Percentiles rank a stretch among this genome's conserved stretches.
Conservation (phyloP, 2,329 filamentous ascomycete species). For the Talaromyces sp. region DNA sequence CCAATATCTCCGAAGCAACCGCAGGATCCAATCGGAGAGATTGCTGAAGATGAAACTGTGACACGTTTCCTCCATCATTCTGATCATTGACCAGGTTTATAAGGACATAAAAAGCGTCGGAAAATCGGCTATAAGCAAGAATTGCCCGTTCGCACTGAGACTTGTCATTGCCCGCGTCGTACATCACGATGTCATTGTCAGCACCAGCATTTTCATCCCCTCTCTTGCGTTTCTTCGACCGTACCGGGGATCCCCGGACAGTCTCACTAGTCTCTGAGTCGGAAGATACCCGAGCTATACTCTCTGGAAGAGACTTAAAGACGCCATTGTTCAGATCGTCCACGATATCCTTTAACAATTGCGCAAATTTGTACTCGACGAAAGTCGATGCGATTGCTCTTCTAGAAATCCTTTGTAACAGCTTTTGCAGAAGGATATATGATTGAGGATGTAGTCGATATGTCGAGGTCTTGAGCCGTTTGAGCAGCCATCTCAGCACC, state of each 20-base stretch:
- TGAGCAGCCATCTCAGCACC: constrained; percentile 63
- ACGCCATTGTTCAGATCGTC: constrained; percentile 49
- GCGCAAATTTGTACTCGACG: constrained; percentile 64
- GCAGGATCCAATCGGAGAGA: constrained; percentile 37
- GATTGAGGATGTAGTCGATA: constrained; percentile 44
- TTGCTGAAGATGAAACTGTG: constrained; percentile 40
- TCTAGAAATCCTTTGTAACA: constrained; percentile 65
- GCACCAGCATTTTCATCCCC: constrained; percentile 30
- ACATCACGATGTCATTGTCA: constrained; percentile 7
- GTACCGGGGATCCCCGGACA: constrained; percentile 27
- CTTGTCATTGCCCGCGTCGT: background rate
- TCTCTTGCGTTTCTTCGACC: constrained; percentile 40
- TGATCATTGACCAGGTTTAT: constrained; percentile 28
- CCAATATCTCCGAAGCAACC: constrained; percentile 33
- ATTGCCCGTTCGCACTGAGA: constrained; percentile 22
- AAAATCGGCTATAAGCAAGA: constrained; percentile 31
- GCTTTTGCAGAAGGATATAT: constrained; percentile 58
- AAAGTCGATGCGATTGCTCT: constrained; percentile 68
- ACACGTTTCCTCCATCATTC: constrained; percentile 28
- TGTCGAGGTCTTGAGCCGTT: constrained; percentile 50
- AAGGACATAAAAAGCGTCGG: constrained; percentile 36
- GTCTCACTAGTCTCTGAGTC: constrained; percentile 37
- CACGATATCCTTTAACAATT: constrained; percentile 62
- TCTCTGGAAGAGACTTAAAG: constrained; percentile 27
- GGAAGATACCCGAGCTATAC: constrained; percentile 25